Conservation (phyloP, 192 early-diverging fungal genomes). For the Powellomyces hirtus region DNA sequence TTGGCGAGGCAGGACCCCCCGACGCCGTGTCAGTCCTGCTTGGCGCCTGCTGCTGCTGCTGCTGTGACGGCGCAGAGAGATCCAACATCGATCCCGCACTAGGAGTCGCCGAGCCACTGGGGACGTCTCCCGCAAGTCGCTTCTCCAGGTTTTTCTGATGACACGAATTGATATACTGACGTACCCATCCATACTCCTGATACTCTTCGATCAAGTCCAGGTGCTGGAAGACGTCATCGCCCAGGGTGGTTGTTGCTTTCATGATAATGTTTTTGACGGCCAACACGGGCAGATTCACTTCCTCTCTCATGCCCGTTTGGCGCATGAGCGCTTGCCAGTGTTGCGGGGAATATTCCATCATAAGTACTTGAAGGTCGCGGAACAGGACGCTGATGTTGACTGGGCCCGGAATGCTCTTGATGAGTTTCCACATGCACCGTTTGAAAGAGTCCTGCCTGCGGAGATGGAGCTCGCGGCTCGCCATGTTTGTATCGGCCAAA, state of each 20-base stretch:
- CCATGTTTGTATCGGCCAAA: neutral
- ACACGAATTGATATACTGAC: neutral
- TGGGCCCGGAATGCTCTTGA: constrained; percentile 73
- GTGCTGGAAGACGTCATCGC: neutral
- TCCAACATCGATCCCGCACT: neutral
- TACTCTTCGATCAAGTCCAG: neutral
- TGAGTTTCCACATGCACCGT: constrained; percentile 96
- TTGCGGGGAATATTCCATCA: constrained; percentile 72
- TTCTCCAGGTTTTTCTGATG: neutral
- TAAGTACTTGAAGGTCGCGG: constrained; percentile 76
- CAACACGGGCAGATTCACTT: neutral
- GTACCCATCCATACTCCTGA: neutral
- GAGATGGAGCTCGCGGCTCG: constrained; percentile 39
- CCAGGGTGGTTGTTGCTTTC: neutral
- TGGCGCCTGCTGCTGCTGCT: neutral
- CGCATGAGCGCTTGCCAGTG: constrained; percentile 87
- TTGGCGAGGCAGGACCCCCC: neutral
- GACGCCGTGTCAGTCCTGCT: neutral
- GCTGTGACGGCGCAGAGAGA: neutral
- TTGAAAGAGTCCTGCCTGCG: constrained; percentile 87
- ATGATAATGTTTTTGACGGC: neutral
- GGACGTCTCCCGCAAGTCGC: neutral
- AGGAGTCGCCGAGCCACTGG: neutral
- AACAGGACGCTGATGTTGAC: constrained; percentile 69
- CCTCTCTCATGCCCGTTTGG: neutral